Conservation (phyloP, 352 stramenopile genomes). For the Pythium guiyangense region DNA sequence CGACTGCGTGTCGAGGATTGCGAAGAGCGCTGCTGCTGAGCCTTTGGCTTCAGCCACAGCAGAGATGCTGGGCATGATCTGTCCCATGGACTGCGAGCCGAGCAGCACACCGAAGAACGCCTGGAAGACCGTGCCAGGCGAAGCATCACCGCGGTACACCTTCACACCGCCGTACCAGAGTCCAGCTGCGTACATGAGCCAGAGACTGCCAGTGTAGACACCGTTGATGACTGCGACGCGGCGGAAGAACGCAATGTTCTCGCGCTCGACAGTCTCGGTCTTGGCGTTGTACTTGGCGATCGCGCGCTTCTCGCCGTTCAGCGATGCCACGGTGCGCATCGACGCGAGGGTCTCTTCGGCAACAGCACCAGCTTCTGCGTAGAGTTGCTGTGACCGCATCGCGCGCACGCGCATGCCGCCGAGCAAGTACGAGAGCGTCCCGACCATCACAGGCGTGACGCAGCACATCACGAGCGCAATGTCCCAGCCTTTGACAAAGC, state of each 20-base stretch:
- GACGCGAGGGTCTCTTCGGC: conserved; percentile 53
- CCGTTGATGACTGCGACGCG: conserved; percentile 19
- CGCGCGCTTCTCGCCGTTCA: conserved; percentile 38
- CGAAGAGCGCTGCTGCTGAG: conserved; percentile 33
- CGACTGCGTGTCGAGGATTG: conserved; percentile 45
- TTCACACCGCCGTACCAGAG: conserved; percentile 50
- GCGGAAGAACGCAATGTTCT: conserved; percentile 26
- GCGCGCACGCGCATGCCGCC: conserved; percentile 15
- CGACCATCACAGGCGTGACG: conserved; percentile 34
- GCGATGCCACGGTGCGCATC: conserved; percentile 48
- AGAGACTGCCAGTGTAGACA: conserved; percentile 34
- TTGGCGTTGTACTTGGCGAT: conserved; percentile 35
- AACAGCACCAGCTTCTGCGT: conserved; percentile 43
- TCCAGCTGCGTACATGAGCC: conserved; percentile 36
- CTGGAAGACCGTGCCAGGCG: conserved; percentile 31
- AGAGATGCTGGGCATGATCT: conserved; percentile 39
- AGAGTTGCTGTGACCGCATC: conserved; percentile 31
- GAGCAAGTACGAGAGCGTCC: conserved; percentile 32
- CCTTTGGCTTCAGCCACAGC: conserved; percentile 35
- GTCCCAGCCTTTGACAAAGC: conserved; percentile 42
- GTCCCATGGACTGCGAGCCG: conserved; percentile 29
- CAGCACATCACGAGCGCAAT: conserved; percentile 38
- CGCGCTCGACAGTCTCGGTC: conserved; percentile 17
- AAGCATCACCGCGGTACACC: conserved; percentile 24
- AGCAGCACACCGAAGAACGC: conserved; percentile 42